phyloP scores from a whole-genome alignment of 164 flowering plant species.

The Aristolochia fimbriata region DNA sequence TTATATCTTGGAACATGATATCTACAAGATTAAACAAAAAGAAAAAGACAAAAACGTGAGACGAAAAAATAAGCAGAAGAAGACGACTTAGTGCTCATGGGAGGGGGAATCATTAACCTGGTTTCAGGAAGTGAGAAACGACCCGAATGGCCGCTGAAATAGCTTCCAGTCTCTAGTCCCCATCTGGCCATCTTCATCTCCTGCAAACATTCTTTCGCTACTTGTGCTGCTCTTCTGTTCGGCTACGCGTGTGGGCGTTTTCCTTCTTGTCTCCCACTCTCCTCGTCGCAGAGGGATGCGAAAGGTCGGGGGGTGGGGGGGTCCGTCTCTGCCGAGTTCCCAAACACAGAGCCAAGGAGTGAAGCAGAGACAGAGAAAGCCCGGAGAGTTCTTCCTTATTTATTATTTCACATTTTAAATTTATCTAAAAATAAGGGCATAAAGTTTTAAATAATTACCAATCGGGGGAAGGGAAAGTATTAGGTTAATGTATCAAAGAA shows the following conservation, averaged over 20 bases:
- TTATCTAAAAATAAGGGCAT: too few species aligned
- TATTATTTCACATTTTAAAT: too few species aligned
- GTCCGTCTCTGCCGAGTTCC: background rate
- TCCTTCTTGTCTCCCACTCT: background rate
- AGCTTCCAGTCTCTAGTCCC: constrained; percentile 61
- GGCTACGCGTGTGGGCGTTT: background rate
- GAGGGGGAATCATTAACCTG: constrained; percentile 27
- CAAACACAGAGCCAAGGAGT: background rate
- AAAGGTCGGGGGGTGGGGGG: background rate
- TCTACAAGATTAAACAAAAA: constrained; percentile 27
- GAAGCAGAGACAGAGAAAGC: background rate
- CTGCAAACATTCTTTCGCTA: constrained; percentile 38
- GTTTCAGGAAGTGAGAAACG: constrained; percentile 73
- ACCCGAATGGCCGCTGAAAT: constrained; percentile 62
- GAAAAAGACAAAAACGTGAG: background rate
- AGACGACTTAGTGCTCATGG: background rate
- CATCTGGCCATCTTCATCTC: constrained; percentile 56
- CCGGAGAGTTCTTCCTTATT: too few species aligned
- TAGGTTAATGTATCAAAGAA: too few species aligned
- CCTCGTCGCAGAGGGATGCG: background rate
- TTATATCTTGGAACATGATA: constrained; percentile 93
- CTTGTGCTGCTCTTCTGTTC: background rate
- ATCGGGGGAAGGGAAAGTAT: too few species aligned
- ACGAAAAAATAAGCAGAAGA: background rate
- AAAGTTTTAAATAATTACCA: too few species aligned